These are phyloP conservation scores for Chrysoporthe puriensis DNA, from an alignment of 2,329 filamentous ascomycete genomes.

Conservation along the genomic window DNA sequence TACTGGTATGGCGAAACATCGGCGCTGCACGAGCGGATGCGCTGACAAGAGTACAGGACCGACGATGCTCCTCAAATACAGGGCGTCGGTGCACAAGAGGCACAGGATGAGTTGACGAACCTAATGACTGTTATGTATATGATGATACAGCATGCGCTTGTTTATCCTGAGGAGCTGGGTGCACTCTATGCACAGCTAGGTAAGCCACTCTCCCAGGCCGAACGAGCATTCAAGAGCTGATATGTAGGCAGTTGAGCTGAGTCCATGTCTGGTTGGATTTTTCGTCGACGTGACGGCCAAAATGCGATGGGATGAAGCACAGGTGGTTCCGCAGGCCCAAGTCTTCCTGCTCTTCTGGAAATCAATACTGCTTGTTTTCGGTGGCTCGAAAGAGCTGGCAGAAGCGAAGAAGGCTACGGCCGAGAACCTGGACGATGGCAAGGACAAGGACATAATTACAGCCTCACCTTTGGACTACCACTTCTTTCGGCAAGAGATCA, in stretches of 20 bases:
- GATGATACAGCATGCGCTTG: conserved; percentile 59
- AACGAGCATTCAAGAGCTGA: conserved; percentile 31
- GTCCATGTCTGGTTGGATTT: conserved; percentile 71
- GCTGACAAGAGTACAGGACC: conserved; percentile 41
- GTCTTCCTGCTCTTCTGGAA: conserved; percentile 90
- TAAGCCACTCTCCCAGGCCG: conserved; percentile 40
- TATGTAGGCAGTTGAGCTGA: conserved; percentile 52
- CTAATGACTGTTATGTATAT: conserved; percentile 67
- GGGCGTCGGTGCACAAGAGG: conserved; percentile 50
- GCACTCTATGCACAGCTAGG: conserved; percentile 53
- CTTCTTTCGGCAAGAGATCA: conserved; percentile 93
- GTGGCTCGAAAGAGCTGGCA: conserved; percentile 73
- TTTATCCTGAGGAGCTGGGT: conserved; percentile 53
- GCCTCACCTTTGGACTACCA: conserved; percentile 96
- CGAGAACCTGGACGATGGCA: conserved; percentile 61
- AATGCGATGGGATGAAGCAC: conserved; percentile 74
- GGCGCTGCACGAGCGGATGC: not conserved
- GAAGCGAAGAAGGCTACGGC: conserved; percentile 73
- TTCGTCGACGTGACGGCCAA: conserved; percentile 71
- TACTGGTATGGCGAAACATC: conserved; percentile 50
- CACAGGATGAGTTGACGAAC: conserved; percentile 64
- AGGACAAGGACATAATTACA: conserved; percentile 79
- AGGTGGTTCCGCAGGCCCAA: conserved; percentile 63
- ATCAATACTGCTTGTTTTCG: conserved; percentile 82
- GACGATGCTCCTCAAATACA: conserved; percentile 49